Evolutionary conservation across 768 basidiomycete genomes (phyloP).

Genomic region (Boletus pseudopeckii): DNA sequence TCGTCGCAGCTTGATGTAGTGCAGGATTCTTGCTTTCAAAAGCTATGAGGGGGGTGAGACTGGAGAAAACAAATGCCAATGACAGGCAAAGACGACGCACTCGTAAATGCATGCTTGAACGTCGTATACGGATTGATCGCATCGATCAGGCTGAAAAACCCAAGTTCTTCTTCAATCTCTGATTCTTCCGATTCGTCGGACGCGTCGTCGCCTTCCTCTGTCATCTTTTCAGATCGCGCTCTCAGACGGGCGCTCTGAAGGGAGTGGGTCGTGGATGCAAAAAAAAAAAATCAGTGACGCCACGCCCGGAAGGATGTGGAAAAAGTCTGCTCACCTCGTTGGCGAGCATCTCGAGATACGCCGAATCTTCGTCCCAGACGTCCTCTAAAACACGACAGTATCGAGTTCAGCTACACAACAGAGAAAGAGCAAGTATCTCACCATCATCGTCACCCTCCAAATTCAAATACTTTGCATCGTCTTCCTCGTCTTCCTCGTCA

Average conservation of each 20-base stretch:
- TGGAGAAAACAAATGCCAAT: neutral
- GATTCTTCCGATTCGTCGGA: constrained; percentile 50
- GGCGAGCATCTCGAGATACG: constrained; percentile 83
- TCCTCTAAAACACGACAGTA: constrained; percentile 50
- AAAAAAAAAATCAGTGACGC: neutral
- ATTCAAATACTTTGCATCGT: constrained; percentile 52
- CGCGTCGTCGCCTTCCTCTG: constrained; percentile 25
- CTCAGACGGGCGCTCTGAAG: constrained; percentile 69
- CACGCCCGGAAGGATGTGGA: neutral
- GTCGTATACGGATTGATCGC: constrained; percentile 70
- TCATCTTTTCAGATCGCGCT: constrained; percentile 49
- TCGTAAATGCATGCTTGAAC: constrained; percentile 75
- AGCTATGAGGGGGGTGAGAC: constrained; percentile 6
- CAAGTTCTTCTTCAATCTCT: constrained; percentile 77
- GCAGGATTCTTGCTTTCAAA: constrained; percentile 72
- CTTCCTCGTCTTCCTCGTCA: constrained; percentile 46
- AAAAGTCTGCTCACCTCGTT: constrained; percentile 54
- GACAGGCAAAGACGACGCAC: constrained; percentile 36
- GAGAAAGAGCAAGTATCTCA: constrained; percentile 19
- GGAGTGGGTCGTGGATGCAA: neutral
- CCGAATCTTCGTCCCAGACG: constrained; percentile 88
- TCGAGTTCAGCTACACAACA: neutral
- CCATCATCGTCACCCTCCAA: constrained; percentile 65
- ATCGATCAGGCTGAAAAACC: constrained; percentile 83
- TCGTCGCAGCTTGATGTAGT: constrained; percentile 70